phyloP scores from a whole-genome alignment of 2,329 filamentous ascomycete species.

The Colletotrichum australisinense region DNA sequence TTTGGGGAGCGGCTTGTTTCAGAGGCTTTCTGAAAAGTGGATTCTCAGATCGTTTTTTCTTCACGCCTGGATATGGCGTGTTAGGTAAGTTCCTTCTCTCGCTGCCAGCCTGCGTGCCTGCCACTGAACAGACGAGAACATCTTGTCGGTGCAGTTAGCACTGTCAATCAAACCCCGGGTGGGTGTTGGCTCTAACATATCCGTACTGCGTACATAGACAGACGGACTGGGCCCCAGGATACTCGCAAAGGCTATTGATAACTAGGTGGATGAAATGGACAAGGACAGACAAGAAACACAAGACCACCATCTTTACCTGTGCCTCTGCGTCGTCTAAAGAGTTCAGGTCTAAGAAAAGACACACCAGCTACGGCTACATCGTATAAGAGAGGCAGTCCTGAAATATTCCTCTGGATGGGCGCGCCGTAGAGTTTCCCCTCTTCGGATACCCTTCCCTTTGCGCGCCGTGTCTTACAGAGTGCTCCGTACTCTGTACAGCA shows the following conservation, averaged over 20 bases:
- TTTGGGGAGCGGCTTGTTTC: constrained; percentile 31
- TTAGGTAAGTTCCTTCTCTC: too few species aligned
- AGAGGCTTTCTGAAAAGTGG: constrained; percentile 5
- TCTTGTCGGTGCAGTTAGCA: background rate
- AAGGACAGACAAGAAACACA: background rate
- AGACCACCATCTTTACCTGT: background rate
- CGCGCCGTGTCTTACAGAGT: background rate
- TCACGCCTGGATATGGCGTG: too few species aligned
- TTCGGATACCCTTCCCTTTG: background rate
- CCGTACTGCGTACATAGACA: too few species aligned
- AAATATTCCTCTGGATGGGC: background rate
- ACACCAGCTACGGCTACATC: background rate
- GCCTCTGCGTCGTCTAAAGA: background rate
- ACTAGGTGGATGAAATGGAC: background rate
- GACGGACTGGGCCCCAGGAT: background rate
- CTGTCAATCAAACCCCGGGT: too few species aligned
- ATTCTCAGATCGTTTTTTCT: background rate
- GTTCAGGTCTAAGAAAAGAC: background rate
- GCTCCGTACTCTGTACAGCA: background rate
- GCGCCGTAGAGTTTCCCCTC: background rate
- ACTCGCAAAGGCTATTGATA: background rate
- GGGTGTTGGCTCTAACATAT: too few species aligned
- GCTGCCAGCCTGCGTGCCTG: too few species aligned
- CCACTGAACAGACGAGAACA: background rate
- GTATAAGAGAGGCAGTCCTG: background rate